phyloP scores from a whole-genome alignment of 805 yeast genomes.

The Metahyphopichia silvanorum region DNA sequence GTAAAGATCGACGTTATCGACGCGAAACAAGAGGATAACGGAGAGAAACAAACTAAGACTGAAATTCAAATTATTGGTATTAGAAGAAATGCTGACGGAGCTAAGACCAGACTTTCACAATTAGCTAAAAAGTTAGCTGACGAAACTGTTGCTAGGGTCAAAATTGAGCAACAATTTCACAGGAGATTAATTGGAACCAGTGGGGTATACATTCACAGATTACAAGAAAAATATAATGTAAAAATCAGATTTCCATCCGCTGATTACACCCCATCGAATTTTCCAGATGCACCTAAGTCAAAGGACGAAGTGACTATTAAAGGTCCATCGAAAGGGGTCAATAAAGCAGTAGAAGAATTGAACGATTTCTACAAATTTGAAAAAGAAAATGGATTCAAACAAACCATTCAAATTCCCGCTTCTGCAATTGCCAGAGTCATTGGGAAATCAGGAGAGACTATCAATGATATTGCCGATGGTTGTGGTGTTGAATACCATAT shows the following conservation, averaged over 20 bases:
- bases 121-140: constrained; percentile 79
- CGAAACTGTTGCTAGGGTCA: constrained; percentile 60
- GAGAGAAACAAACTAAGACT: constrained; percentile 33
- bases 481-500: constrained; percentile 57
- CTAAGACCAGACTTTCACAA: constrained; percentile 54
- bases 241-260: constrained; percentile 66
- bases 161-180: constrained; percentile 76
- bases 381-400: constrained; percentile 74
- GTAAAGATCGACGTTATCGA: constrained; percentile 74
- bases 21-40: constrained; percentile 33
- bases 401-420: constrained; percentile 62
- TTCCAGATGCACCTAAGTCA: constrained; percentile 39
- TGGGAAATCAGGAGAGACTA: constrained; percentile 83
- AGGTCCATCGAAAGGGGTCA: constrained; percentile 90
- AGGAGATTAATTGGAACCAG: constrained; percentile 78
- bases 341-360: constrained; percentile 79
- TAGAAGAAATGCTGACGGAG: constrained; percentile 72
- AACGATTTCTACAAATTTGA: constrained; percentile 82
- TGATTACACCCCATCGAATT: constrained; percentile 20
- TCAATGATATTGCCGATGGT: constrained; percentile 74
- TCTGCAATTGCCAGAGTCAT: constrained; percentile 80
- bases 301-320: constrained; percentile 66
- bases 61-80: constrained; percentile 69
- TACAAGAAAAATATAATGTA: constrained; percentile 86
- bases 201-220: constrained; percentile 77